Percentiles rank a stretch among this genome's conserved stretches.
Conservation (phyloP, 2,329 filamentous ascomycete species). For the Dothiorella sarmentorum region DNA sequence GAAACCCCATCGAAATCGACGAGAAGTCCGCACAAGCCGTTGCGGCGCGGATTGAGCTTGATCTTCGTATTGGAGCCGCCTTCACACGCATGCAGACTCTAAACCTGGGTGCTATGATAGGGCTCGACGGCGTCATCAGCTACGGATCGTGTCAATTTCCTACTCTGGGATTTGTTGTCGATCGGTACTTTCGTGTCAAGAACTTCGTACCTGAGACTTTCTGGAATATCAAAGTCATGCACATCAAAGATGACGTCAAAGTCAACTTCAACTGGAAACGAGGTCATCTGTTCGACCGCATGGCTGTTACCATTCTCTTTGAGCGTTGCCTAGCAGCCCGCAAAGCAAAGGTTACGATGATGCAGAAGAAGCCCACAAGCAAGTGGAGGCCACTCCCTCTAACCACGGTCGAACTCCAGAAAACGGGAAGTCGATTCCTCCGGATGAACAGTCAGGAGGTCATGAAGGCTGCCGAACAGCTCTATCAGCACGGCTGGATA, state of each 20-base stretch:
- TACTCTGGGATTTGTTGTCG: conserved; percentile 93
- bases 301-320: conserved; percentile 74
- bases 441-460: conserved; percentile 88
- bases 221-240: conserved; percentile 85
- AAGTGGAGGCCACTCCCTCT: conserved; percentile 93
- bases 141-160: conserved; percentile 98
- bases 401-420: conserved; percentile 94
- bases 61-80: conserved; percentile 83
- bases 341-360: conserved; percentile 74
- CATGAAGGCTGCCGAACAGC: conserved; percentile 78
- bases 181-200: conserved; percentile 88
- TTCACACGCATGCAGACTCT: conserved; percentile 87
- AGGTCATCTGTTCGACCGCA: conserved; percentile 81
- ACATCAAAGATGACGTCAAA: conserved; percentile 71
- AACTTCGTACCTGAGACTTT: conserved; percentile 92
- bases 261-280: conserved; percentile 84
- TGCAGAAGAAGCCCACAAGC: conserved; percentile 84
- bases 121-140: conserved; percentile 65
- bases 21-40: conserved; percentile 86
- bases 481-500: conserved; percentile 95
- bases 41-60: conserved; percentile 82
- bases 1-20: conserved; percentile 72
- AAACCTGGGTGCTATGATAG: conserved; percentile 69
- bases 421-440: conserved; percentile 85
- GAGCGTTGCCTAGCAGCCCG: conserved; percentile 78